A percentile compares a stretch with the other conserved stretches of the same genome.
Conservation (phyloP, 2,329 filamentous ascomycete species). For the Alternaria metachromatica region DNA sequence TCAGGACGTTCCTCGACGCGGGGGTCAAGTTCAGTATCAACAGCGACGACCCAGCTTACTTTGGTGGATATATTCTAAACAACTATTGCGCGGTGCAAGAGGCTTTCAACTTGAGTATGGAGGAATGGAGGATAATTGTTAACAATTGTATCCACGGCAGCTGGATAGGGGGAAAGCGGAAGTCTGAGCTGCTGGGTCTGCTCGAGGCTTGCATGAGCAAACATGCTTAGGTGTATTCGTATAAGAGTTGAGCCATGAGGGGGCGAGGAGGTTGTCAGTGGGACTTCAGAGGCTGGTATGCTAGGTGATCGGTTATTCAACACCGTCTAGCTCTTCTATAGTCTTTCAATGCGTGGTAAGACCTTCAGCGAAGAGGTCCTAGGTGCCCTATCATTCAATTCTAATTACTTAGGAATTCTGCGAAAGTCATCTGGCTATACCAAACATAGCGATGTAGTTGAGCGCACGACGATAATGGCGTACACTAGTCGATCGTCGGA, state of each 20-base stretch:
- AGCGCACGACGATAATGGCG: not conserved
- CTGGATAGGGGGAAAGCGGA: constrained; percentile 71
- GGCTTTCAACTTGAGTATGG: constrained; percentile 66
- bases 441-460: not conserved
- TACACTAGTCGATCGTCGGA: not conserved
- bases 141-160: constrained; percentile 69
- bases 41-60: constrained; percentile 57
- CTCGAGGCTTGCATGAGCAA: constrained; percentile 23
- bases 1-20: constrained; percentile 67
- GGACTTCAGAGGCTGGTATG: not conserved
- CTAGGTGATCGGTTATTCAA: not conserved
- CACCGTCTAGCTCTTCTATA: not conserved
- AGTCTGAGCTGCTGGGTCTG: constrained; percentile 60
- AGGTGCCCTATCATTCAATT: not conserved
- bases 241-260: not conserved
- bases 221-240: constrained; percentile 1
- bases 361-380: not conserved
- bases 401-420: not conserved
- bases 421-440: not conserved
- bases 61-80: constrained; percentile 76
- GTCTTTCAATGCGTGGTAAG: not conserved
- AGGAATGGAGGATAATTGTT: constrained; percentile 72
- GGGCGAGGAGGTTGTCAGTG: not conserved
- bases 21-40: constrained; percentile 75
- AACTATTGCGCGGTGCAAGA: constrained; percentile 80